Base-by-base conservation (phyloP, 345 rosid species). In the Aurinia saxatilis region DNA sequence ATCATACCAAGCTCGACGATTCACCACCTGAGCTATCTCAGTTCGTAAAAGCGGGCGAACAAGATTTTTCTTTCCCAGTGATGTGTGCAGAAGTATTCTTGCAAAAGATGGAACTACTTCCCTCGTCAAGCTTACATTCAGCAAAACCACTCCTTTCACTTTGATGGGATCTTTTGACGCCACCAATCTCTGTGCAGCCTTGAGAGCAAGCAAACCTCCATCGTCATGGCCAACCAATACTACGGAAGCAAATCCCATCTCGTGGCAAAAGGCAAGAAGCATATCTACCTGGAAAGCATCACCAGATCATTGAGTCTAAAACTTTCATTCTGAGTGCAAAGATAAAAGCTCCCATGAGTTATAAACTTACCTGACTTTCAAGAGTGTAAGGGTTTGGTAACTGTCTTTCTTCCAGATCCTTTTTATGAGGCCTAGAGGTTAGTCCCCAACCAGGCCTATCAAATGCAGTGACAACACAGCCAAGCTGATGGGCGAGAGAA, bases 391-490 rank as follows among this genome's bases (percentile, higher is more conserved):
- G 98, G 73, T 87, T 92, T 33, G 87, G 84, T 73, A 82, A 63
- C 31, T 77, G 78, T 58, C 85, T 75, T 55, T 84, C 95, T 75
- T 86, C 98, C 93, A 96, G 79, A 65, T 87, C 92, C 63, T 75
- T 82, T 15, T 57, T 69, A 50, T 80, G 75, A 39, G 81, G 93
- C 77, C 98, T 79, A 15, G 90, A 78, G 33, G 96, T 83, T 68
- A 92, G 77, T 41, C 98, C 98, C 98, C 98, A 92, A 50, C 98
- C 98, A 65, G 98, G 98, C 48, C 98, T 81, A 74, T 92, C 98
- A 67, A 89, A 92, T 35, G 98, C 96, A 45, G 82, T 89, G 72
- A 92, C 96, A 5, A 76, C 54, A 60, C 95, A 87, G 44, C 92
- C 89, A 45, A 82, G 81, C 77, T 83, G 93, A 52, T 74, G 70